Percentiles rank a stretch among this genome's conserved stretches.
These are phyloP conservation scores for Salix arbutifolia DNA, from an alignment of 345 rosid species.

Conservation along the genomic window DNA sequence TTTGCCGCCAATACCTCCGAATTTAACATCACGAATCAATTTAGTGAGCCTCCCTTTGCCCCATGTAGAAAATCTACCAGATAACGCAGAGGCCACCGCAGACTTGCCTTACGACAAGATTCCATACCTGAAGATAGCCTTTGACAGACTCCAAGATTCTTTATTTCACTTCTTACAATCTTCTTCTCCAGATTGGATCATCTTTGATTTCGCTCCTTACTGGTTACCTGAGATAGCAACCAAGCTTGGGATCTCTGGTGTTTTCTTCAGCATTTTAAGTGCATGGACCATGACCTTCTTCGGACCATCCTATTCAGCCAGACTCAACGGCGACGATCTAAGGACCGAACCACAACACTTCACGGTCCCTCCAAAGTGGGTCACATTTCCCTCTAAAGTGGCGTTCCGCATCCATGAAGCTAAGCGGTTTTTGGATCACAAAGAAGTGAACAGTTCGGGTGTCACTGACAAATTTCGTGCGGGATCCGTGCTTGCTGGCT, in stretches of 20 bases:
- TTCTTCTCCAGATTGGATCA: neutral
- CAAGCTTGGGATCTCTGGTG: neutral
- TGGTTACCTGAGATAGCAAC: neutral
- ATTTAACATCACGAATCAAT: neutral
- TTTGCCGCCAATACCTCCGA: neutral
- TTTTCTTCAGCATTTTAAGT: neutral
- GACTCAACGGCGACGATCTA: neutral
- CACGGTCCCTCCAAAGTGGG: slow-evolving; percentile 22
- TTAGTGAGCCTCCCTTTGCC: neutral
- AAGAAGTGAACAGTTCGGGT: neutral
- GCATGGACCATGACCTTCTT: neutral
- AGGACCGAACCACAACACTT: slow-evolving; percentile 9
- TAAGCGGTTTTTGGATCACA: neutral
- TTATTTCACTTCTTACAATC: neutral
- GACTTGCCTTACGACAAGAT: neutral
- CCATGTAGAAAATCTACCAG: neutral
- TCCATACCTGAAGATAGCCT: neutral
- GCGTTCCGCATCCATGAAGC: slow-evolving; percentile 12
- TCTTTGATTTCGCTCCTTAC: neutral
- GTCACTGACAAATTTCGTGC: neutral
- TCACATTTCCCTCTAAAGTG: slow-evolving; percentile 18
- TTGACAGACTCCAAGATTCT: neutral
- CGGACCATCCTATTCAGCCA: neutral
- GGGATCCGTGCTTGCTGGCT: slow-evolving; percentile 2
- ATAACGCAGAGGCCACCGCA: neutral